These are phyloP conservation scores for Fibroporia radiculosa DNA, from an alignment of 768 basidiomycete genomes.

Conservation along the genomic window DNA sequence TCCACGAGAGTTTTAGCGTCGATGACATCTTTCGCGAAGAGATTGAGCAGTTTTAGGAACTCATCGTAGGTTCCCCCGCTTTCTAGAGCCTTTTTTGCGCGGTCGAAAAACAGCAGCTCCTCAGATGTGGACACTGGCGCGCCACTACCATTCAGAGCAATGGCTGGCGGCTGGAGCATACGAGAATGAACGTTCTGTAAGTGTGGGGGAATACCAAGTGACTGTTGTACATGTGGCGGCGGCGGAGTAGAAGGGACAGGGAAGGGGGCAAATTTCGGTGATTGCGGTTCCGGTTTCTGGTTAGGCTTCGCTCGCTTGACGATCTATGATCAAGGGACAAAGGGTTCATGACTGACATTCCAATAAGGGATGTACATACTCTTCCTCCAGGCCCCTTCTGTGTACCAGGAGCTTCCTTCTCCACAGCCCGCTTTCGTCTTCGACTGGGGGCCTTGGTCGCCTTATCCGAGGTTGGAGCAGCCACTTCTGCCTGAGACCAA, in stretches of 20 bases:
- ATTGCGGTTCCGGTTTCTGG: constrained; percentile 52
- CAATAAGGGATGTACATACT: constrained; percentile 27
- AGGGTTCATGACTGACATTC: background rate
- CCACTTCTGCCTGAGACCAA: constrained; percentile 15
- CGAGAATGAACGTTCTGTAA: constrained; percentile 6
- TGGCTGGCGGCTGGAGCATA: constrained; percentile 2
- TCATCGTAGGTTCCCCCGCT: constrained; percentile 80
- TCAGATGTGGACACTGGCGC: constrained; percentile 32
- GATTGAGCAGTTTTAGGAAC: constrained; percentile 85
- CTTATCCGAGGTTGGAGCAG: constrained; percentile 31
- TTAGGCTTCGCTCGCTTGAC: constrained; percentile 56
- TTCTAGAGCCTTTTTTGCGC: constrained; percentile 76
- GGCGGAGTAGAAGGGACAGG: constrained; percentile 29
- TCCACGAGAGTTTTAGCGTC: constrained; percentile 78
- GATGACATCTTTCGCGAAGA: constrained; percentile 90
- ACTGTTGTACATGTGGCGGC: constrained; percentile 14
- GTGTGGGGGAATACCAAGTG: constrained; percentile 8
- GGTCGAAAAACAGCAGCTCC: constrained; percentile 91
- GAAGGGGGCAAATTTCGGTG: constrained; percentile 38
- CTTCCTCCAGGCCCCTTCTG: constrained; percentile 41
- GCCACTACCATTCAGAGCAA: background rate
- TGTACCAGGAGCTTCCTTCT: constrained; percentile 62
- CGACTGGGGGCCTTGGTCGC: constrained; percentile 33
- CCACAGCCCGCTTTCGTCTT: constrained; percentile 53
- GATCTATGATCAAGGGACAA: constrained; percentile 28